A percentile compares a stretch with the other conserved stretches of the same genome.
phyloP scores from a whole-genome alignment of 495 filamentous ascomycete genomes.

The Xylaria telfairii region DNA sequence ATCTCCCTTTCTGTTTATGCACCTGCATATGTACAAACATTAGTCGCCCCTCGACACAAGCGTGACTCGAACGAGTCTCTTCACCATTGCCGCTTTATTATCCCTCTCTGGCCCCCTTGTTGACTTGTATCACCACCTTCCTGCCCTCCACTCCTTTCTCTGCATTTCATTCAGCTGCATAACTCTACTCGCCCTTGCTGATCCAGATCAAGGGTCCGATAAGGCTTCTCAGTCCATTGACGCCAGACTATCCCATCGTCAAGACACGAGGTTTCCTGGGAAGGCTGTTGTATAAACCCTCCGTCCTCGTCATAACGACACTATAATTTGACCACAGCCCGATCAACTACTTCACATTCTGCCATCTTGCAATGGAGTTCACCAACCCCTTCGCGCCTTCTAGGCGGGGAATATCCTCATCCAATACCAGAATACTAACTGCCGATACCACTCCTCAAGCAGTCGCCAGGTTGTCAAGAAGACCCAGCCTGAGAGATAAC shows the following conservation, averaged over 20 bases:
- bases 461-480: constrained; percentile 23
- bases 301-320: constrained; percentile 34
- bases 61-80: constrained; percentile 30
- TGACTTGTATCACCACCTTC: constrained; percentile 35
- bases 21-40: constrained; percentile 37
- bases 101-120: constrained; percentile 29
- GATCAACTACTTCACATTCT: constrained; percentile 25
- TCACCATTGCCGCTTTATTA: constrained; percentile 37
- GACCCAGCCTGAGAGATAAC: constrained; percentile 32
- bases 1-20: constrained; percentile 41
- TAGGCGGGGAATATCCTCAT: constrained; percentile 17
- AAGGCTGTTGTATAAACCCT: constrained; percentile 36
- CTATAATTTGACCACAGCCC: constrained; percentile 24
- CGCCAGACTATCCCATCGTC: constrained; percentile 24
- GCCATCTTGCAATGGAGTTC: constrained; percentile 33
- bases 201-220: constrained; percentile 30
- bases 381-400: constrained; percentile 24
- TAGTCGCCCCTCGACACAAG: constrained; percentile 25
- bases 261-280: not conserved
- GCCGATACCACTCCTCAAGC: constrained; percentile 17
- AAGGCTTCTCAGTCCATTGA: constrained; percentile 28
- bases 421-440: constrained; percentile 4
- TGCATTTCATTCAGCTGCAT: constrained; percentile 25
- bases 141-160: constrained; percentile 30
- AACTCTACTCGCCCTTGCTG: constrained; percentile 29